Conservation (phyloP, 306 rosid species). For the Hippophae rhamnoides region DNA sequence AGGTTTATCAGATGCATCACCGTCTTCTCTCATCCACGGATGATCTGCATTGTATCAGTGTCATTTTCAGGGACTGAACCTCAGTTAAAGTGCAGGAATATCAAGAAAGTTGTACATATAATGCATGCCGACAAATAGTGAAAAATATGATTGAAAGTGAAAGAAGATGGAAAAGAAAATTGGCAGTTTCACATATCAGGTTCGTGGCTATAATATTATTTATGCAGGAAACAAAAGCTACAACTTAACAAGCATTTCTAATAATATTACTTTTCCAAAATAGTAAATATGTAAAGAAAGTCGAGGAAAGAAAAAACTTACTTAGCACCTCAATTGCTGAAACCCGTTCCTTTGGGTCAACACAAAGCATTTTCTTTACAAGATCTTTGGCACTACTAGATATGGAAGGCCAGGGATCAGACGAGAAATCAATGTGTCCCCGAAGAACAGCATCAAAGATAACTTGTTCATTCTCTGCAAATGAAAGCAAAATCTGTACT, state of each 20-base stretch:
- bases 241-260: not conserved
- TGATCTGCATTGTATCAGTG: conserved; percentile 38
- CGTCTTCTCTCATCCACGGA: conserved; percentile 97
- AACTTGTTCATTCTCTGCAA: conserved; percentile 82
- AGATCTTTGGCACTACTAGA: conserved; percentile 90
- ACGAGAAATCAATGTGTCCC: conserved; percentile 72
- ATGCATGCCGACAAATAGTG: too few species aligned
- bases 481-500: conserved; percentile 7
- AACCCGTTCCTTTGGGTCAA: conserved; percentile 69
- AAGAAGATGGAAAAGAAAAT: not conserved
- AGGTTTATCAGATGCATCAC: conserved; percentile 87
- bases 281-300: not conserved
- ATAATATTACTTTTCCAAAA: not conserved
- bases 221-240: not conserved
- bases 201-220: not conserved
- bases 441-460: conserved; percentile 83
- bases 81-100: too few species aligned
- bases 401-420: conserved; percentile 94
- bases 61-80: too few species aligned
- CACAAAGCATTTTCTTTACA: conserved; percentile 68
- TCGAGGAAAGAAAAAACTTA: conserved; percentile 30
- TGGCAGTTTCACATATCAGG: not conserved
- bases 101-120: too few species aligned
- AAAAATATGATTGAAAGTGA: too few species aligned
- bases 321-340: conserved; percentile 71